phyloP scores from a whole-genome alignment of 2,329 filamentous ascomycete genomes.

The Alternaria ethzedia region DNA sequence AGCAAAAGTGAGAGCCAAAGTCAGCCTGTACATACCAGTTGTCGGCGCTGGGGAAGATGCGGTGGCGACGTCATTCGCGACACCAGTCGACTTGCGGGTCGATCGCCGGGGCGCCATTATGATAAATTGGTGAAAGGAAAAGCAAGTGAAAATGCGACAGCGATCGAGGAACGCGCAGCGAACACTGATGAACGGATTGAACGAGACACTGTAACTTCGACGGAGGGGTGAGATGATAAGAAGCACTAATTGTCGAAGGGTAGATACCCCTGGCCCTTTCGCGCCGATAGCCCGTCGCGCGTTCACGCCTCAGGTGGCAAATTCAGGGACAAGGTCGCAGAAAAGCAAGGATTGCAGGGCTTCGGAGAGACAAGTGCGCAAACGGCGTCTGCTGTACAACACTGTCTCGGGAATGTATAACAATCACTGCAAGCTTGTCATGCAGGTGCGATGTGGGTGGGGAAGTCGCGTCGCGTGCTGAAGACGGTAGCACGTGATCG shows the following conservation, averaged over 20 bases:
- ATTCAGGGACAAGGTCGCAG: slow-evolving; percentile 12
- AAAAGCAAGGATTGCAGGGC: not conserved
- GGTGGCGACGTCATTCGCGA: slow-evolving; percentile 12
- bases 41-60: not conserved
- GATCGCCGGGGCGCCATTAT: slow-evolving; percentile 36
- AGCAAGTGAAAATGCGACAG: not conserved
- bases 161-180: not conserved
- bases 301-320: slow-evolving; percentile 37
- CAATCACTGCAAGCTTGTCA: not conserved
- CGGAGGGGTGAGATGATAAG: slow-evolving; percentile 6
- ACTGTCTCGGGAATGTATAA: not conserved
- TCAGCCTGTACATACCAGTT: slow-evolving; percentile 7
- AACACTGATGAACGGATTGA: not conserved
- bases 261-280: slow-evolving; percentile 26
- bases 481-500: slow-evolving; percentile 10
- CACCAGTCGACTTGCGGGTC: slow-evolving; percentile 28
- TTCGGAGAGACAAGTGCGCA: not conserved
- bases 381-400: not conserved
- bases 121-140: slow-evolving; percentile 1
- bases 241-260: slow-evolving; percentile 23
- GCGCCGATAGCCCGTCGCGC: slow-evolving; percentile 34
- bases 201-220: slow-evolving; percentile 7
- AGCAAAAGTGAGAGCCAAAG: not conserved
- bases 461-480: slow-evolving; percentile 12
- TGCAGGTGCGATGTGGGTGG: not conserved